Evolutionary conservation across 306 rosid species (phyloP).

Genomic region (Dalbergia cultrata): DNA sequence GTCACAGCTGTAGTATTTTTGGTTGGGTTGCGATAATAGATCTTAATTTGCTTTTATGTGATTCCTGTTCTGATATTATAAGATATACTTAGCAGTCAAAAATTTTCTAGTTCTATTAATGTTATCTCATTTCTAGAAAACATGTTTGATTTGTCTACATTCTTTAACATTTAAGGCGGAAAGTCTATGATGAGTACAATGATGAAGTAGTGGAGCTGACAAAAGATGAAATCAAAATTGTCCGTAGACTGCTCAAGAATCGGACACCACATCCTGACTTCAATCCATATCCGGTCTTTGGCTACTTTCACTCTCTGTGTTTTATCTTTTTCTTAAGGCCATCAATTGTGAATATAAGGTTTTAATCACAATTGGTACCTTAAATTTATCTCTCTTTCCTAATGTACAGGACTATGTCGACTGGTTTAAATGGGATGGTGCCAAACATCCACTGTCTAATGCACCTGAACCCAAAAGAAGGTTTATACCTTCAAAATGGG

Average conservation of each 20-base stretch:
- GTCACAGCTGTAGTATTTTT: constrained; percentile 13
- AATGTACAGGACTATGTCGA: constrained; percentile 76
- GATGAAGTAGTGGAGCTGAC: constrained; percentile 82
- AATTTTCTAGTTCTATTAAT: background rate
- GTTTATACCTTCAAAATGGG: constrained; percentile 96
- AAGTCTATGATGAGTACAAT: constrained; percentile 77
- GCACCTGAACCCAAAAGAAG: constrained; percentile 98
- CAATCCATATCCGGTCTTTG: constrained; percentile 80
- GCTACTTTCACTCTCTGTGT: constrained; percentile 17
- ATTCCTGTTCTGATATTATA: constrained; percentile 21
- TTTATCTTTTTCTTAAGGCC: constrained; percentile 26
- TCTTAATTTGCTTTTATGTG: constrained; percentile 3
- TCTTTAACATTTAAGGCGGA: constrained; percentile 69
- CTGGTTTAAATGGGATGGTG: constrained; percentile 94
- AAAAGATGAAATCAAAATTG: constrained; percentile 68
- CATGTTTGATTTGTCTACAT: constrained; percentile 30
- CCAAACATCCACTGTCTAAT: constrained; percentile 86
- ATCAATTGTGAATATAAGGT: background rate
- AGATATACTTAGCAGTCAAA: background rate
- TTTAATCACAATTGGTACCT: constrained; percentile 27
- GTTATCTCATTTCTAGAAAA: constrained; percentile 13
- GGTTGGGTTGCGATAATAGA: constrained; percentile 5
- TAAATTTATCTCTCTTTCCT: constrained; percentile 26
- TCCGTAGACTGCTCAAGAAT: constrained; percentile 70
- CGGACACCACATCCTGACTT: constrained; percentile 86